Evolutionary conservation across 495 filamentous ascomycete species (phyloP).

Genomic region (Barbatosphaeria neglecta): DNA sequence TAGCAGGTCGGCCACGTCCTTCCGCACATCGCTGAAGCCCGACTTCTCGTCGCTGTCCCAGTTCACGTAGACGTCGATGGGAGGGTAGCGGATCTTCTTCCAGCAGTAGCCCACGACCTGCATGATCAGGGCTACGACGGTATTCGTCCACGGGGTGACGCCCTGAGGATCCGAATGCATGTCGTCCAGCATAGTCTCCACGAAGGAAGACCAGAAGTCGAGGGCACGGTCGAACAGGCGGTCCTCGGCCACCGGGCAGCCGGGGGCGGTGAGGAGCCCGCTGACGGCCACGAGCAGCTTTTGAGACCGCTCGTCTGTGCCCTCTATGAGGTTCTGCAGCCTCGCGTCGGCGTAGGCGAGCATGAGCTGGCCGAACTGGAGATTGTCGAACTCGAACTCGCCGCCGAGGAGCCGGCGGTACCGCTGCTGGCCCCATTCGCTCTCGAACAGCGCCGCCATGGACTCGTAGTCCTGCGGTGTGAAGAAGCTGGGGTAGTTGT

Average conservation of each 20-base stretch:
- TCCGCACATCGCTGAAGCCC: constrained; percentile 66
- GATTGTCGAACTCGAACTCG: constrained; percentile 51
- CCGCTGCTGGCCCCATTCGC: constrained; percentile 38
- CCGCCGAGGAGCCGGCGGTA: constrained; percentile 45
- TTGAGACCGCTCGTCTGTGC: constrained; percentile 28
- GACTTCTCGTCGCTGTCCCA: constrained; percentile 65
- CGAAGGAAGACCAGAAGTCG: constrained; percentile 73
- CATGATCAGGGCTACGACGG: constrained; percentile 31
- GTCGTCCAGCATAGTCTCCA: constrained; percentile 40
- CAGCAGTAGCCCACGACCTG: constrained; percentile 48
- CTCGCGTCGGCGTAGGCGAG: constrained; percentile 56
- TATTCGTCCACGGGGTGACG: constrained; percentile 17
- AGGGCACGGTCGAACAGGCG: constrained; percentile 61
- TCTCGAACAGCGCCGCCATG: constrained; percentile 45
- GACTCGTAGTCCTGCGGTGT: constrained; percentile 39
- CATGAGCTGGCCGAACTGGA: constrained; percentile 58
- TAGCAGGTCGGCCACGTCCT: constrained; percentile 72
- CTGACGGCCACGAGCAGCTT: constrained; percentile 41
- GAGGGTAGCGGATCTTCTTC: constrained; percentile 51
- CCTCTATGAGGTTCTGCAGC: constrained; percentile 36
- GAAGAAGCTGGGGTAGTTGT: constrained; percentile 53
- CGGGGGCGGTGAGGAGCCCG: constrained; percentile 56
- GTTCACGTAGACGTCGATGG: constrained; percentile 30
- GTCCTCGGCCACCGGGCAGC: constrained; percentile 68
- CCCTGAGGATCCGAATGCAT: constrained; percentile 19